Percentiles rank a stretch among this genome's conserved stretches.
Conservation (phyloP, 1,139 yeast species). For the Suhomyces yuchorum region DNA sequence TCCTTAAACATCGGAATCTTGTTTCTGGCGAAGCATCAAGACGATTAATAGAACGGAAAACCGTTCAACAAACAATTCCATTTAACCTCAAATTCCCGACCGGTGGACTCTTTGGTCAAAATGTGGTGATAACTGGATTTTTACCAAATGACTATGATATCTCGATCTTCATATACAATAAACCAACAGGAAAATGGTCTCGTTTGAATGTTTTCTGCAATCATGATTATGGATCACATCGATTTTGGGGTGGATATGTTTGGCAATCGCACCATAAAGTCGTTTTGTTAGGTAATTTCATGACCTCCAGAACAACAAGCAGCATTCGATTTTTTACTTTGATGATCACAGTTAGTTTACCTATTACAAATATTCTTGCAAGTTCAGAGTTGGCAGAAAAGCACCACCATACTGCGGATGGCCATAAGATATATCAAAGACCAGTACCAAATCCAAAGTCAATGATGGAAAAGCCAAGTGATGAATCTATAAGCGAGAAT, state of each 20-base stretch:
- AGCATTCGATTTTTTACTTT: slow-evolving; percentile 60
- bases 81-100: slow-evolving; percentile 54
- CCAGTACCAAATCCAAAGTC: slow-evolving; percentile 2
- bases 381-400: slow-evolving; percentile 45
- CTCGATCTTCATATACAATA: slow-evolving; percentile 59
- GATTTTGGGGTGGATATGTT: slow-evolving; percentile 67
- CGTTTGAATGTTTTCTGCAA: slow-evolving; percentile 58
- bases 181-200: slow-evolving; percentile 67
- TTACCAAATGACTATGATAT: slow-evolving; percentile 55
- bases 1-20: slow-evolving; percentile 2
- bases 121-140: slow-evolving; percentile 62
- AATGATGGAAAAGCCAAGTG: slow-evolving; percentile 9
- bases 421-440: slow-evolving; percentile 23
- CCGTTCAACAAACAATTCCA: slow-evolving; percentile 30
- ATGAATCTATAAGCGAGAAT: slow-evolving; percentile 19
- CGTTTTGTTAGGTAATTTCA: slow-evolving; percentile 53
- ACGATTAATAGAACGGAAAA: slow-evolving; percentile 6
- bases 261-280: slow-evolving; percentile 80
- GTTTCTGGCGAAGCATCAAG: slow-evolving; percentile 1
- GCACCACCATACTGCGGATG: slow-evolving; percentile 24
- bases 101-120: slow-evolving; percentile 66
- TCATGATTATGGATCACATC: slow-evolving; percentile 56
- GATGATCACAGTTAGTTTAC: slow-evolving; percentile 62
- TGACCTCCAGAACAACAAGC: slow-evolving; percentile 51
- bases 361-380: slow-evolving; percentile 61